Percentiles rank a stretch among this genome's conserved stretches.
These are phyloP conservation scores for Apiospora malaysiana DNA, from an alignment of 2,329 filamentous ascomycete species.

Conservation along the genomic window DNA sequence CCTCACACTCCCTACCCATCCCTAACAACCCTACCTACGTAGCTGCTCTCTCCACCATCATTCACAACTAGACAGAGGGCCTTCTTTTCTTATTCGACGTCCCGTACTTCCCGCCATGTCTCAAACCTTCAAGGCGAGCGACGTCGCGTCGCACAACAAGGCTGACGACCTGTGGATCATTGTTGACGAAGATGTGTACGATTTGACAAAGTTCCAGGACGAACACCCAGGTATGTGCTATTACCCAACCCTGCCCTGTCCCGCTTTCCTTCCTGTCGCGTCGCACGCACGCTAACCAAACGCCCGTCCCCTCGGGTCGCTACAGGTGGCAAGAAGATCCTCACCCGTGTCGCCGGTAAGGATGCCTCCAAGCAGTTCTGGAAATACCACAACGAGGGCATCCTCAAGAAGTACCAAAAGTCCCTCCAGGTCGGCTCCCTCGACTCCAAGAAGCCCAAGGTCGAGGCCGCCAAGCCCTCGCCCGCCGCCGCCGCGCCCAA, in stretches of 20 bases:
- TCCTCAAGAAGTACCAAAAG: slow-evolving; percentile 84
- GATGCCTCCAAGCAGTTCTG: slow-evolving; percentile 72
- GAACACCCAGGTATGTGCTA: slow-evolving; percentile 74
- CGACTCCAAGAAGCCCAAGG: slow-evolving; percentile 77
- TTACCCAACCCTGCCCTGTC: background rate
- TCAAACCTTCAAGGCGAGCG: slow-evolving; percentile 80
- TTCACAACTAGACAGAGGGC: background rate
- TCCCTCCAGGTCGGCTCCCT: slow-evolving; percentile 85
- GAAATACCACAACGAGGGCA: slow-evolving; percentile 83
- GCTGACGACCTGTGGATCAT: slow-evolving; percentile 84
- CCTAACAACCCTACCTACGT: background rate
- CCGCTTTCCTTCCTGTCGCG: background rate
- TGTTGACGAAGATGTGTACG: slow-evolving; percentile 94
- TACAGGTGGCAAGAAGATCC: slow-evolving; percentile 68
- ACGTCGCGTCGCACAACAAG: slow-evolving; percentile 93
- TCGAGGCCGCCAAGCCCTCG: slow-evolving; percentile 56
- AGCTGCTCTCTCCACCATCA: too few relatives aligned
- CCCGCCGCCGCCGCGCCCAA: slow-evolving; percentile 51
- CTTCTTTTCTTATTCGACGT: background rate
- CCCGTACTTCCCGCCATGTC: slow-evolving; percentile 67
- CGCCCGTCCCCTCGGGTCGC: background rate
- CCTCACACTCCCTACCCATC: background rate
- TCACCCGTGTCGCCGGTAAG: slow-evolving; percentile 68
- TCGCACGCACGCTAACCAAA: slow-evolving; percentile 5
- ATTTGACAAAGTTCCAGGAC: slow-evolving; percentile 86